Evolutionary conservation across 169 alveolate species (phyloP).

Genomic region (Blepharisma undulans): DNA sequence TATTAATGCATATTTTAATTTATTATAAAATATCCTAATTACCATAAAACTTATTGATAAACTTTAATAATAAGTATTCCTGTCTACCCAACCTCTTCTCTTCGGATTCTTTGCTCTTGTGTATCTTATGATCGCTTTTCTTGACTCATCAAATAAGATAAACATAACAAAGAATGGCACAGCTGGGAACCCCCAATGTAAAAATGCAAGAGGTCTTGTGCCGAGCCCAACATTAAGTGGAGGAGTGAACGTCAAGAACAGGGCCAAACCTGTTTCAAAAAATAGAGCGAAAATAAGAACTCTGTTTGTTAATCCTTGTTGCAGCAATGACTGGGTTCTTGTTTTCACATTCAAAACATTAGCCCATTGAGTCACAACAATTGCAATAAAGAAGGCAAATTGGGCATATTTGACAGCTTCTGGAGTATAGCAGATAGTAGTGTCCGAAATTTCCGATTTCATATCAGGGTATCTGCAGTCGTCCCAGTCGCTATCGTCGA

Average conservation of each 20-base stretch:
- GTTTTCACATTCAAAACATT: constrained; percentile 76
- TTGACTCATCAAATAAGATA: constrained; percentile 46
- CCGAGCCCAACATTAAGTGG: neutral
- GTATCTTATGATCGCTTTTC: constrained; percentile 39
- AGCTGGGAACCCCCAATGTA: constrained; percentile 48
- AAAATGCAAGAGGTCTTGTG: constrained; percentile 33
- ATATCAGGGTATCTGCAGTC: neutral
- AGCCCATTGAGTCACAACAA: constrained; percentile 75
- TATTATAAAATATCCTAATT: neutral
- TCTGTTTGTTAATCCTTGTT: constrained; percentile 58
- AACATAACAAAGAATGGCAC: constrained; percentile 41
- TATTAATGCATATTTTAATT: no score
- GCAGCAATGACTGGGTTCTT: constrained; percentile 56
- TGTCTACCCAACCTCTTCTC: constrained; percentile 17
- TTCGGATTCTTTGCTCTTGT: neutral
- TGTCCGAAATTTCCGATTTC: neutral
- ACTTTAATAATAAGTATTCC: neutral
- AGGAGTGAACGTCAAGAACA: neutral
- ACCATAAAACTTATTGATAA: neutral
- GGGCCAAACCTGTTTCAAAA: constrained; percentile 45
- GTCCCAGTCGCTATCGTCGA: neutral
- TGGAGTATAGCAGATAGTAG: constrained; percentile 74
- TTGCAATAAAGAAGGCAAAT: constrained; percentile 76
- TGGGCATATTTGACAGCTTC: constrained; percentile 87
- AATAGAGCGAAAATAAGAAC: constrained; percentile 51